phyloP scores from a whole-genome alignment of 805 yeast species.

The Metschnikowia sp. region DNA sequence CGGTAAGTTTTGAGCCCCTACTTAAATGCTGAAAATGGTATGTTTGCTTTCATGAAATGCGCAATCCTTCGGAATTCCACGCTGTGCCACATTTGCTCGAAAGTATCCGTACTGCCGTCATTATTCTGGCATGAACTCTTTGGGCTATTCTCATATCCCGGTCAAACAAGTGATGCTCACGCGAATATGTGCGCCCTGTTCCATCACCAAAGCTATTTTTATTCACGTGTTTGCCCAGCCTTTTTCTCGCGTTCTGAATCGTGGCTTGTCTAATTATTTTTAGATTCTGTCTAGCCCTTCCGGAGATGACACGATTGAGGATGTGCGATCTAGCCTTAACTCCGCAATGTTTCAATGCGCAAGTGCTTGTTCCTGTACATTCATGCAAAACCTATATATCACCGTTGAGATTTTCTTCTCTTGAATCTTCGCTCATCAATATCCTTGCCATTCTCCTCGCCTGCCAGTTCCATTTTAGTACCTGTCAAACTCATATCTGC shows the following conservation, averaged over 20 bases:
- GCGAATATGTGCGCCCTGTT: background rate
- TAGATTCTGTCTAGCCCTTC: background rate
- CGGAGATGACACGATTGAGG: background rate
- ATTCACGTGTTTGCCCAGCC: background rate
- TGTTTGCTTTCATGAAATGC: no score
- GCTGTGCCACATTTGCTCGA: no score
- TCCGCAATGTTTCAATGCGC: background rate
- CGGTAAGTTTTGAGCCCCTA: no score
- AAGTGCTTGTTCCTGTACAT: background rate
- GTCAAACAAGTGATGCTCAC: background rate
- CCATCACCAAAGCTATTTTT: background rate
- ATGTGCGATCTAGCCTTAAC: background rate
- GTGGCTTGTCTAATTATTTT: background rate
- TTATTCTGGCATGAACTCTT: no score
- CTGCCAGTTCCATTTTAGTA: background rate
- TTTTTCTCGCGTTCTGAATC: background rate
- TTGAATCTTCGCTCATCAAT: constrained; percentile 7
- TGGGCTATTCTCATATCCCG: no score
- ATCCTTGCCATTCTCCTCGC: background rate
- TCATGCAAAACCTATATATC: background rate
- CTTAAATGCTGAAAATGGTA: no score
- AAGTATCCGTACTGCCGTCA: no score
- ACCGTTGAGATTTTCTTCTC: constrained; percentile 8
- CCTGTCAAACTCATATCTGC: constrained; percentile 3
- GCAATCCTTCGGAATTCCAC: no score